Percentiles rank a stretch among this genome's conserved stretches.
phyloP scores from a whole-genome alignment of 805 yeast species.

The Cephaloascus albidus region DNA sequence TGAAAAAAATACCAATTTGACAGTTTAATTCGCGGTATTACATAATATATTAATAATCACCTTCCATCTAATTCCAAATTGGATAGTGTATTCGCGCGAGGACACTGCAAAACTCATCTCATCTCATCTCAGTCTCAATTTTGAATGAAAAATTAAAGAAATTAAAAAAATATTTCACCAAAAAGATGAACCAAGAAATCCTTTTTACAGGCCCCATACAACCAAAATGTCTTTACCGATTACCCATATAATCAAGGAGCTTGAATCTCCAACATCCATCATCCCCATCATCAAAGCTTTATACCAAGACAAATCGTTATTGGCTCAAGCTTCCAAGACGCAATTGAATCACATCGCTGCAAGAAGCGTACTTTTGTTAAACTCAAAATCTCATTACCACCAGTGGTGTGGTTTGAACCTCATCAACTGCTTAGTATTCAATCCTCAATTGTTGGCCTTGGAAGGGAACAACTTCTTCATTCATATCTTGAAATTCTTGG shows the following conservation, averaged over 20 bases:
- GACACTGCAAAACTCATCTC: no score
- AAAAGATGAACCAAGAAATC: no score
- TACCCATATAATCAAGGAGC: background rate
- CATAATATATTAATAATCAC: no score
- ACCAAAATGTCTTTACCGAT: background rate
- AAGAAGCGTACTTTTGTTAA: conserved; percentile 15
- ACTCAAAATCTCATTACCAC: conserved; percentile 17
- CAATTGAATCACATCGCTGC: conserved; percentile 43
- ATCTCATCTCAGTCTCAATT: no score
- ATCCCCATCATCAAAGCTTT: conserved; percentile 22
- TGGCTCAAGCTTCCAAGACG: conserved; percentile 34
- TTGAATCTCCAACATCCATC: conserved; percentile 4
- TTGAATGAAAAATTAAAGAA: no score
- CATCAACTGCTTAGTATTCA: conserved; percentile 15
- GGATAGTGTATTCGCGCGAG: no score
- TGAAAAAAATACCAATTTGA: no score
- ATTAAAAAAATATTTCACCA: no score
- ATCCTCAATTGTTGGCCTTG: conserved; percentile 25
- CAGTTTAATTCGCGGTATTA: no score
- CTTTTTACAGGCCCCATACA: no score
- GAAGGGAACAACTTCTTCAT: conserved; percentile 30
- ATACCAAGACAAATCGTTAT: conserved; percentile 16
- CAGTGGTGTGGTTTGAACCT: conserved; percentile 25
- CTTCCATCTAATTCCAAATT: no score
- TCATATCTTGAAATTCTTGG: conserved; percentile 30